Conservation (phyloP, 1,284 basidiomycete species). For the Stygiomarasmius scandens region DNA sequence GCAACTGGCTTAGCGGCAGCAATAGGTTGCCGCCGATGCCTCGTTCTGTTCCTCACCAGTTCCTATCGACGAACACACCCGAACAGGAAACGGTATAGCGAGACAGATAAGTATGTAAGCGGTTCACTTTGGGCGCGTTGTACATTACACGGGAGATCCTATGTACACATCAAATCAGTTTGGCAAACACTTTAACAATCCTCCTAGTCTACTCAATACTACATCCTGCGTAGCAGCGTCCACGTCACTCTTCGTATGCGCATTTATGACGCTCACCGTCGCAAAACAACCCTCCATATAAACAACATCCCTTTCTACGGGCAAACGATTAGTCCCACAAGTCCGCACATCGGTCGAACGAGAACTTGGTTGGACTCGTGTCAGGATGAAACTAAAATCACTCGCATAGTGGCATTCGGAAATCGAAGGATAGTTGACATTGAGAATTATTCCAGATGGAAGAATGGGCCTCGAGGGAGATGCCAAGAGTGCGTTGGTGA, state of each 20-base stretch:
- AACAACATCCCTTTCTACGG: constrained; percentile 43
- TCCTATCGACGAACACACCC: too few relatives aligned
- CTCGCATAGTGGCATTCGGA: constrained; percentile 38
- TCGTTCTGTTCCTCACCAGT: too few relatives aligned
- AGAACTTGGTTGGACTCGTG: constrained; percentile 36
- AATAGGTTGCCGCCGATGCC: too few relatives aligned
- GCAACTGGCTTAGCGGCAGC: too few relatives aligned
- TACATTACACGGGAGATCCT: not conserved
- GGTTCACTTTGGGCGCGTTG: not conserved
- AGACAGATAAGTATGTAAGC: too few relatives aligned
- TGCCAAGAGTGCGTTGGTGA: constrained; percentile 41
- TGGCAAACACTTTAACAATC: constrained; percentile 31
- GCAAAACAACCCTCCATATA: constrained; percentile 41
- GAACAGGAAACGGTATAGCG: too few relatives aligned
- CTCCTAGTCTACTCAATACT: constrained; percentile 38
- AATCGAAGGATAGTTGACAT: constrained; percentile 52
- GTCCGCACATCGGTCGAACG: constrained; percentile 40
- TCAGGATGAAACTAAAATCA: constrained; percentile 48
- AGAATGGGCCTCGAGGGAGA: constrained; percentile 32
- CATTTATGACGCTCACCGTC: constrained; percentile 50
- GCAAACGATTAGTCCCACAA: constrained; percentile 44
- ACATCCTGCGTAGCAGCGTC: constrained; percentile 39
- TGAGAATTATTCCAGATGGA: constrained; percentile 43
- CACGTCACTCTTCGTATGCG: constrained; percentile 46
- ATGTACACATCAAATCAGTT: not conserved